phyloP scores from a whole-genome alignment of 805 yeast species.

The Candida andamanensis region DNA sequence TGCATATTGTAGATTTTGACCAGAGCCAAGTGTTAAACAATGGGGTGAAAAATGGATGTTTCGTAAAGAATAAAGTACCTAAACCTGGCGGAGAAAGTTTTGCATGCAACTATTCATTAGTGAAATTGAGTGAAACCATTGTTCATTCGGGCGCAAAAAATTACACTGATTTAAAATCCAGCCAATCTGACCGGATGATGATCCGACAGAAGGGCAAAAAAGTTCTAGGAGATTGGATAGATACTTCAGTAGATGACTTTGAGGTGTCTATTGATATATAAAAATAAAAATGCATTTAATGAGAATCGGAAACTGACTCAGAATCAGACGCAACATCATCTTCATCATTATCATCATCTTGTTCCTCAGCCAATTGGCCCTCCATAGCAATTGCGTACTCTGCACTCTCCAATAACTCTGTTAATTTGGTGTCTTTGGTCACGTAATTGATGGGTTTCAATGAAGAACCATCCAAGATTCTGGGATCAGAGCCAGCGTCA shows the following conservation, averaged over 20 bases:
- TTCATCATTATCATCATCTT: conserved; percentile 31
- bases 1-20: conserved; percentile 18
- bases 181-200: conserved; percentile 9
- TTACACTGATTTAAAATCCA: conserved; percentile 29
- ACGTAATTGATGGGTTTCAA: conserved; percentile 74
- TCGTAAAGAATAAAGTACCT: conserved; percentile 40
- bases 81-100: conserved; percentile 39
- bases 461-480: conserved; percentile 40
- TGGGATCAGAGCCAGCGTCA: conserved; percentile 89
- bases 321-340: conserved; percentile 22
- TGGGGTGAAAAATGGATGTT: conserved; percentile 60
- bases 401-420: conserved; percentile 70
- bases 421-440: conserved; percentile 50
- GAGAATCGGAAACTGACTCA: conserved; percentile 18
- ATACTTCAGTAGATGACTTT: conserved; percentile 42
- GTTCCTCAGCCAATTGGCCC: conserved; percentile 26
- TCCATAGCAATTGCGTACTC: conserved; percentile 61
- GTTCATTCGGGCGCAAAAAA: conserved; percentile 4
- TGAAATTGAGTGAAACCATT: conserved; percentile 1
- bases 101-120: conserved; percentile 23
- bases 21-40: conserved; percentile 42
- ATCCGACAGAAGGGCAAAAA: conserved; percentile 8
- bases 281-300: background rate
- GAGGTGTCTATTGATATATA: background rate
- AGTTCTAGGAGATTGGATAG: conserved; percentile 43